A percentile compares a stretch with the other conserved stretches of the same genome.
Conservation (phyloP, 331 rosid species). For the Telfairia occidentalis region DNA sequence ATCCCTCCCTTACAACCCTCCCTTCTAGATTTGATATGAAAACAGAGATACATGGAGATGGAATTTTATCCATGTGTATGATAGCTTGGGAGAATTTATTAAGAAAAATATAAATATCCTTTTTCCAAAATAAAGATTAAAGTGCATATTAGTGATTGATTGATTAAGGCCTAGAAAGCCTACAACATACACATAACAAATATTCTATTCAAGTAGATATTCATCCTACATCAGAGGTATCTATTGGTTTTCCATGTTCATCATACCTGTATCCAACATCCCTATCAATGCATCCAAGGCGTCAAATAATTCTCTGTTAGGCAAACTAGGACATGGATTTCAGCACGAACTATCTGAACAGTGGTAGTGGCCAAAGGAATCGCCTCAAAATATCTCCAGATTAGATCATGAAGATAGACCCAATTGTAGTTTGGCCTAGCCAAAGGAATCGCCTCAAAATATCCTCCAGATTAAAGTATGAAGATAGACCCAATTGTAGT, state of each 20-base stretch:
- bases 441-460: conserved; percentile 4
- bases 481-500: conserved; percentile 79
- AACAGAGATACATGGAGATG: neutral
- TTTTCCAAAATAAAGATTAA: neutral
- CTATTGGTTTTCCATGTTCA: conserved; percentile 1
- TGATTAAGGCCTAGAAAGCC: neutral
- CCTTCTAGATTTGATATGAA: neutral
- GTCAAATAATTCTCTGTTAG: neutral
- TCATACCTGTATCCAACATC: conserved; percentile 7
- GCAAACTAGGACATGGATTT: neutral
- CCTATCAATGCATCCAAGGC: neutral
- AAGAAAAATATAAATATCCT: neutral
- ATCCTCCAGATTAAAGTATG: conserved; percentile 46
- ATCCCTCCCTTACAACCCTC: neutral
- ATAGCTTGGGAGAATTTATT: neutral
- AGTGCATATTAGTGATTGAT: neutral
- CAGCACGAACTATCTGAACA: neutral
- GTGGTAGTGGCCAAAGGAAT: neutral
- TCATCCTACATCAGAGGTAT: neutral
- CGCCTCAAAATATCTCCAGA: conserved; percentile 16
- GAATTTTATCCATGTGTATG: neutral
- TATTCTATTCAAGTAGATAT: neutral
- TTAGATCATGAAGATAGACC: conserved; percentile 72
- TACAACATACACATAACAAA: neutral
- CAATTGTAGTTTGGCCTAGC: conserved; percentile 88